These are phyloP conservation scores for Mycena kentingensis DNA, from an alignment of 768 basidiomycete genomes.

Conservation along the genomic window DNA sequence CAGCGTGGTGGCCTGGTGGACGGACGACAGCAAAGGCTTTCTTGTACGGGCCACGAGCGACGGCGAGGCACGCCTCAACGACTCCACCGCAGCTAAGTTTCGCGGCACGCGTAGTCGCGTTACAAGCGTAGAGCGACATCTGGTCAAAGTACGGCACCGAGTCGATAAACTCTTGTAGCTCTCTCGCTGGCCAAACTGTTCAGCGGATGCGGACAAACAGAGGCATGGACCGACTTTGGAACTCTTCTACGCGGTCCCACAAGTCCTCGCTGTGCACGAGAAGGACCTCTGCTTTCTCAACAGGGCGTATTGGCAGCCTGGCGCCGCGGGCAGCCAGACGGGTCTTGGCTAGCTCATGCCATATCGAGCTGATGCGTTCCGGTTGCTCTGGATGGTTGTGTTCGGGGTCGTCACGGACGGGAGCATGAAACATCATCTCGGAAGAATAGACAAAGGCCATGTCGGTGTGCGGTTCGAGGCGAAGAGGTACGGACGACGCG, in stretches of 20 bases:
- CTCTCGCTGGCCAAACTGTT: conserved; percentile 57
- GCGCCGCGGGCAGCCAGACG: conserved; percentile 73
- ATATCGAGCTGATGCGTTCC: conserved; percentile 81
- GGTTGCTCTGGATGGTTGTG: conserved; percentile 68
- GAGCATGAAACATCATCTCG: conserved; percentile 79
- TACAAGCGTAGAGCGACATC: conserved; percentile 89
- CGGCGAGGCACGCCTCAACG: conserved; percentile 84
- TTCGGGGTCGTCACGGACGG: conserved; percentile 48
- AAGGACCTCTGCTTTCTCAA: conserved; percentile 74
- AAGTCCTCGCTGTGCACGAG: conserved; percentile 90
- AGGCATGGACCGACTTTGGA: conserved; percentile 57
- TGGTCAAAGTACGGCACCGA: conserved; percentile 86
- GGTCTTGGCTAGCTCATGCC: conserved; percentile 58
- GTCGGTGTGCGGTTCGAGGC: conserved; percentile 38
- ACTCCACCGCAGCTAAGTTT: conserved; percentile 92
- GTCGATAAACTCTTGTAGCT: conserved; percentile 70
- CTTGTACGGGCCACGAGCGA: conserved; percentile 75
- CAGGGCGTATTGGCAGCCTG: conserved; percentile 72
- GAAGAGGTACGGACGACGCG: conserved; percentile 48
- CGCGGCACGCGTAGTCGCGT: conserved; percentile 81
- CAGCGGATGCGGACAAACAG: conserved; percentile 8
- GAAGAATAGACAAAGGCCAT: conserved; percentile 88
- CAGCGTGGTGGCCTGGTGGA: conserved; percentile 97
- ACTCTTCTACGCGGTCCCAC: conserved; percentile 87
- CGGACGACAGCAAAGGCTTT: conserved; percentile 95